These are phyloP conservation scores for Vitis riparia DNA, from an alignment of 164 flowering plant genomes.

Conservation along the genomic window DNA sequence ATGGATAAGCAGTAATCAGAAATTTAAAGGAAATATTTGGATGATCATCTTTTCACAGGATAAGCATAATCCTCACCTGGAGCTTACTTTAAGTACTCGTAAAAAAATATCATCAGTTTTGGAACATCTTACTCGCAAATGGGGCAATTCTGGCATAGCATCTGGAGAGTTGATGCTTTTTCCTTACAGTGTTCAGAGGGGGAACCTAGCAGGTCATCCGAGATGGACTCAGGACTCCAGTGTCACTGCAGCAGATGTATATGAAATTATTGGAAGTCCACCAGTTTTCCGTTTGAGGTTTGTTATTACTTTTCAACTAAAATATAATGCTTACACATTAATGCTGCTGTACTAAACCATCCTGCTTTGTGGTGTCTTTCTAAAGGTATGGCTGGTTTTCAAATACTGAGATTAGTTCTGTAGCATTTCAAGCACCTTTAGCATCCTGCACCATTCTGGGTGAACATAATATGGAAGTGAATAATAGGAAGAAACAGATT, in stretches of 20 bases:
- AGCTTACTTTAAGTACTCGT: slow-evolving; percentile 84
- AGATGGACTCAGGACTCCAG: slow-evolving; percentile 81
- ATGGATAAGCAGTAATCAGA: background rate
- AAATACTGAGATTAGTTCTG: slow-evolving; percentile 30
- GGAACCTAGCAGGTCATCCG: slow-evolving; percentile 41
- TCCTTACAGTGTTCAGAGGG: slow-evolving; percentile 66
- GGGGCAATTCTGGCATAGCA: slow-evolving; percentile 81
- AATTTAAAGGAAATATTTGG: background rate
- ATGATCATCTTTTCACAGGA: slow-evolving; percentile 48
- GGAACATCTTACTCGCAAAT: slow-evolving; percentile 92
- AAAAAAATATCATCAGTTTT: slow-evolving; percentile 92
- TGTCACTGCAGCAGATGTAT: slow-evolving; percentile 80
- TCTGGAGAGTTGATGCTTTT: slow-evolving; percentile 78
- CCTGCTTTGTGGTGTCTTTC: slow-evolving; percentile 11
- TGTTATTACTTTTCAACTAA: slow-evolving; percentile 7
- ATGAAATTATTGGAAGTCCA: slow-evolving; percentile 72
- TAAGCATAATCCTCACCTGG: slow-evolving; percentile 88
- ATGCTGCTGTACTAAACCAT: background rate
- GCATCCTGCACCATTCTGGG: slow-evolving; percentile 18
- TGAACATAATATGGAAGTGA: slow-evolving; percentile 18
- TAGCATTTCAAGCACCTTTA: slow-evolving; percentile 23
- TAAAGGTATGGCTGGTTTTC: slow-evolving; percentile 95
- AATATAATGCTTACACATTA: background rate
- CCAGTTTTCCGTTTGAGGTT: slow-evolving; percentile 87
- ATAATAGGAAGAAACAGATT: slow-evolving; percentile 24